phyloP scores from a whole-genome alignment of 768 basidiomycete genomes.

The Roridomyces roridus region DNA sequence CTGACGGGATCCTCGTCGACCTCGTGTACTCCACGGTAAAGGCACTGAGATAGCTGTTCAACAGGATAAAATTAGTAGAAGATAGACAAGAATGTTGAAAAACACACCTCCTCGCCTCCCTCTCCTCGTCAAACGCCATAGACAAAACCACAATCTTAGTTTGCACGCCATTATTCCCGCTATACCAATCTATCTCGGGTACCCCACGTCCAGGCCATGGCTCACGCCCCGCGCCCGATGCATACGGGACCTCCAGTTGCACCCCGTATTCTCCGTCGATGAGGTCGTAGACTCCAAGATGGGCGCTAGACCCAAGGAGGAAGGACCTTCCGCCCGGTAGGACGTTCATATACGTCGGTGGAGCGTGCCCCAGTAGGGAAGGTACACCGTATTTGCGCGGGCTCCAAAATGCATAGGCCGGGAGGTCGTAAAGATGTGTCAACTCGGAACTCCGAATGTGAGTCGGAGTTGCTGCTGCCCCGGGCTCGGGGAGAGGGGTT shows the following conservation, averaged over 20 bases:
- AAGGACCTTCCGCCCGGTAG: slow-evolving; percentile 21
- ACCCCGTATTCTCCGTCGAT: slow-evolving; percentile 5
- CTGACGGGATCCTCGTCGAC: background rate
- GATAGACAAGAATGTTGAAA: background rate
- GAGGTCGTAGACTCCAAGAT: slow-evolving; percentile 21
- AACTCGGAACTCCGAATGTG: slow-evolving; percentile 13
- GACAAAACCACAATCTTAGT: slow-evolving; percentile 11
- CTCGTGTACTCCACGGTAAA: slow-evolving; percentile 8
- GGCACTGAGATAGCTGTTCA: slow-evolving; percentile 12
- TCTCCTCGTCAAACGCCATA: slow-evolving; percentile 1
- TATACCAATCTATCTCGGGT: slow-evolving; percentile 14
- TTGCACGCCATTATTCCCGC: slow-evolving; percentile 17
- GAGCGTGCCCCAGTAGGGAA: slow-evolving; percentile 10
- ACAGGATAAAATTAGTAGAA: background rate
- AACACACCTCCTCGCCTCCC: slow-evolving; percentile 3
- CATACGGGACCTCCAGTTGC: slow-evolving; percentile 9
- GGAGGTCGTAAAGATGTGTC: slow-evolving; percentile 14
- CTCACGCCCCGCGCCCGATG: slow-evolving; percentile 9
- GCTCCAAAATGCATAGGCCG: slow-evolving; percentile 16
- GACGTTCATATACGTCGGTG: slow-evolving; percentile 17
- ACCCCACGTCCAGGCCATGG: background rate
- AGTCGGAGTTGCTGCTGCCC: background rate
- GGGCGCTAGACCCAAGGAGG: slow-evolving; percentile 11
- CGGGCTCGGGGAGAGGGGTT: no score
- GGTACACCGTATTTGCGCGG: slow-evolving; percentile 4